Base-by-base conservation (phyloP, 768 basidiomycete species). In the Mycena albidolilacea region DNA sequence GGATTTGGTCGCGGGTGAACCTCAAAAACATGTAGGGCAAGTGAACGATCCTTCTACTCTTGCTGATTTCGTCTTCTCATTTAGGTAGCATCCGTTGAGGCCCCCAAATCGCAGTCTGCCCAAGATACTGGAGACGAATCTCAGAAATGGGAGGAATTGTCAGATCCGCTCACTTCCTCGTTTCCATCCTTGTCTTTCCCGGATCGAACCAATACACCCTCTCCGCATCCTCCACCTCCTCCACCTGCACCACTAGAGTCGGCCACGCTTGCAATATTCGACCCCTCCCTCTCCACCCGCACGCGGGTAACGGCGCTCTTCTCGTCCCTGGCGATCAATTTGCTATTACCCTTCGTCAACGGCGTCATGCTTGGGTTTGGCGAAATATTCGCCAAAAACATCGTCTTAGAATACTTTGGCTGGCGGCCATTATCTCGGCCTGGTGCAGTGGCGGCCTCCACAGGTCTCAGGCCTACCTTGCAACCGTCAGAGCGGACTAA, bases 311-410 rank as follows among this genome's bases (percentile, higher is more conserved):
- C 88, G 50, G 93, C 95, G 10, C 80, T 95, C 64, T 81, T 92
- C 66, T 91, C 94, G 17, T 90, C 93, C 30, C 80, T 96, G 74
- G 93, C 93, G 37, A 94, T 97, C 80, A 97, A 97, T 80, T 80
- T 97, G 73, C 79, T 94, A 0, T 86, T 97, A 48, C 96, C 96
- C 0, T 97, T 97, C 81, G 88, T 97, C 10, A 97, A 97, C 75
- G 96, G 96, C 21, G 94, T 97, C 70, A 97, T 97, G 96, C 90
- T 97, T 63, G 96, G 96, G n/a, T 97, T 97, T 79, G 96, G 96
- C 50, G 96, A 97, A 82, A 93, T 97, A 62, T 96, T 97, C 79
- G 96, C 93, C 44, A 93, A 93, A 82, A 89, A 93, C 57, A 87
- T 94, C n/a, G 80, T 94, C 19, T 82, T 93, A 71, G 81, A 79